Evolutionary conservation across 2,329 filamentous ascomycete species (phyloP).

Genomic region (Proliferodiscus dingleyae): DNA sequence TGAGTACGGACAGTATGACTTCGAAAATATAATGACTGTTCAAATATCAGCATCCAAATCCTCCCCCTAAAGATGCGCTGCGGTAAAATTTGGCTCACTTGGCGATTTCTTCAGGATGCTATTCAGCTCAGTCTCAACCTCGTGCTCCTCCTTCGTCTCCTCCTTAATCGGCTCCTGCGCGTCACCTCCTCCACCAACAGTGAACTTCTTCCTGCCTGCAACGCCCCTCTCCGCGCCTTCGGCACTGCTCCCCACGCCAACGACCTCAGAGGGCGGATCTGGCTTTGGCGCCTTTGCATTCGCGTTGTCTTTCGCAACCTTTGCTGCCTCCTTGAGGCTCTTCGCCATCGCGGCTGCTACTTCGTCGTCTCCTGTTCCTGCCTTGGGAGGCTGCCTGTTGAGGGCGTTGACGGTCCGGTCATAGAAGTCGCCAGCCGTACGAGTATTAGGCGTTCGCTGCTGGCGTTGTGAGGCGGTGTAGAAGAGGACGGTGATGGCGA

Average conservation of each 20-base stretch:
- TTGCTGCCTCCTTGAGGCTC: slow-evolving; percentile 63
- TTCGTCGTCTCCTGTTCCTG: slow-evolving; percentile 41
- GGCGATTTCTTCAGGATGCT: slow-evolving; percentile 78
- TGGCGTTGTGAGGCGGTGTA: slow-evolving; percentile 59
- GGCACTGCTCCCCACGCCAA: slow-evolving; percentile 38
- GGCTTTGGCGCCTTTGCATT: slow-evolving; percentile 62
- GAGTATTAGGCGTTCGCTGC: slow-evolving; percentile 36
- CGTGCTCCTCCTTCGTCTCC: slow-evolving; percentile 55
- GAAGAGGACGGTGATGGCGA: slow-evolving; percentile 66
- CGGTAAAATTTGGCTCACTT: too few relatives aligned
- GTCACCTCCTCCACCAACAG: slow-evolving; percentile 22
- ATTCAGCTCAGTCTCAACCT: slow-evolving; percentile 68
- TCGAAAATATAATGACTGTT: slow-evolving; percentile 93
- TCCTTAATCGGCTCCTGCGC: slow-evolving; percentile 32
- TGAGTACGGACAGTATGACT: slow-evolving; percentile 85
- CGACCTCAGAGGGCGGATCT: slow-evolving; percentile 51
- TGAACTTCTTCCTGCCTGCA: slow-evolving; percentile 46
- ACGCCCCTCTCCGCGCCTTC: slow-evolving; percentile 36
- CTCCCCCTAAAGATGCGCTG: too few relatives aligned
- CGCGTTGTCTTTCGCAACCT: slow-evolving; percentile 62
- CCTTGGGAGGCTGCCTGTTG: slow-evolving; percentile 20
- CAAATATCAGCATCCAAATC: slow-evolving; percentile 5
- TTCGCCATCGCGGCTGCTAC: slow-evolving; percentile 52
- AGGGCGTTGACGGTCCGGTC: slow-evolving; percentile 54
- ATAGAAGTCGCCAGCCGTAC: slow-evolving; percentile 53